phyloP scores from a whole-genome alignment of 768 basidiomycete species.

The Trichaptum fuscoviolaceum region DNA sequence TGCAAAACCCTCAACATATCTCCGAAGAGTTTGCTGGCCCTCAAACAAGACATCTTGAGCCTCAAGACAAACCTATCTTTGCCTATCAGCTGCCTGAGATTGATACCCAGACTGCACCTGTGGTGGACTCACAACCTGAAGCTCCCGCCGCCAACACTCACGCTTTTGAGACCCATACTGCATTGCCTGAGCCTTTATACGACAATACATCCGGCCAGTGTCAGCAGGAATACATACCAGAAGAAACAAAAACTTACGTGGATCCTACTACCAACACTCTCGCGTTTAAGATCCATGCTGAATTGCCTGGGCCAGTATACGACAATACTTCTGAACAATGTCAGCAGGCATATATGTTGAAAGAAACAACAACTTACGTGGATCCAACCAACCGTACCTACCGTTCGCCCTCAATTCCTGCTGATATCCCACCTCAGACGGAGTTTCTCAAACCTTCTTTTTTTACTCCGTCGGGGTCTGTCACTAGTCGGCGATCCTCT shows the following conservation, averaged over 20 bases:
- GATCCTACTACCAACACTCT: not conserved
- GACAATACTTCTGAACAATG: no score
- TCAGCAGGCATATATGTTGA: no score
- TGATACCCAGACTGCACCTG: not conserved
- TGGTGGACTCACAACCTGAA: not conserved
- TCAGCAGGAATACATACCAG: not conserved
- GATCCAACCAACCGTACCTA: not conserved
- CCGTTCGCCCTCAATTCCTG: not conserved
- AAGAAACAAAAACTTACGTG: not conserved
- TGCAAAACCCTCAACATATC: not conserved
- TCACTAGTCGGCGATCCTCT: not conserved
- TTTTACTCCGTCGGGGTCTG: not conserved
- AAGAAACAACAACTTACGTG: no score
- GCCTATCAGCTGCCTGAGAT: not conserved
- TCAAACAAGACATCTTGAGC: not conserved
- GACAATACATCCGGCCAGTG: not conserved
- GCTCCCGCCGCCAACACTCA: not conserved
- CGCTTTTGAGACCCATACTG: not conserved
- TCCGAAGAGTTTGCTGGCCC: not conserved
- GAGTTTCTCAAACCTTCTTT: not conserved
- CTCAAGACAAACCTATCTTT: not conserved
- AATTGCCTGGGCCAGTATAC: no score
- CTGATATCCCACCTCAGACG: not conserved
- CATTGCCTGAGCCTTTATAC: not conserved
- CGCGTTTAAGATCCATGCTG: no score